Conservation (phyloP, 371 early-diverging fungal genomes). For the Apophysomyces variabilis region DNA sequence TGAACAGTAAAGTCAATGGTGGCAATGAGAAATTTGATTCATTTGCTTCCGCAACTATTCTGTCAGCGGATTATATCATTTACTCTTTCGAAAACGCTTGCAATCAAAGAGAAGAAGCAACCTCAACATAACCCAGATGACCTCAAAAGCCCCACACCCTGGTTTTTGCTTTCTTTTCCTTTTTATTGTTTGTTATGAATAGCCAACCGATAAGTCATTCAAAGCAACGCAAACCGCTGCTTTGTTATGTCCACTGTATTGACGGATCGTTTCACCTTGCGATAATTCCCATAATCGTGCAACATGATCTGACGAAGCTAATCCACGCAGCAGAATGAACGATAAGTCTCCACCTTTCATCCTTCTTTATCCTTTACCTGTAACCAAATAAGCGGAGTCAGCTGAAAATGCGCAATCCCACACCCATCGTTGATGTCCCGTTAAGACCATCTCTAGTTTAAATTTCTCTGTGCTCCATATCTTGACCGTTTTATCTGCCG, state of each 20-base stretch:
- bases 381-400: slow-evolving; percentile 90
- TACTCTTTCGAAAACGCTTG: no score
- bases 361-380: slow-evolving; percentile 52
- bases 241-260: slow-evolving; percentile 92
- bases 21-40: no score
- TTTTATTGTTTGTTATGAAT: slow-evolving; percentile 24
- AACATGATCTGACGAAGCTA: slow-evolving; percentile 87
- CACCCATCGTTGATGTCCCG: slow-evolving; percentile 90
- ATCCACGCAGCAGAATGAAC: background rate
- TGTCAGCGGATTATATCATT: no score
- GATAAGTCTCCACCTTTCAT: background rate
- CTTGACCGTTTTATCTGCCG: slow-evolving; percentile 84
- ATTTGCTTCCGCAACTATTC: no score
- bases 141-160: background rate
- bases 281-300: slow-evolving; percentile 88
- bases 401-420: slow-evolving; percentile 96
- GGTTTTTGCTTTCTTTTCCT: background rate
- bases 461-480: slow-evolving; percentile 75
- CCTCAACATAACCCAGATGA: no score
- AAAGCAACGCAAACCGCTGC: slow-evolving; percentile 91
- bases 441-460: slow-evolving; percentile 72
- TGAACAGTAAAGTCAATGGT: no score
- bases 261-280: slow-evolving; percentile 84
- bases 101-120: no score
- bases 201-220: slow-evolving; percentile 75